Evolutionary conservation across 129 eudicot genomes (phyloP).

Genomic region (Tagetes patula): DNA sequence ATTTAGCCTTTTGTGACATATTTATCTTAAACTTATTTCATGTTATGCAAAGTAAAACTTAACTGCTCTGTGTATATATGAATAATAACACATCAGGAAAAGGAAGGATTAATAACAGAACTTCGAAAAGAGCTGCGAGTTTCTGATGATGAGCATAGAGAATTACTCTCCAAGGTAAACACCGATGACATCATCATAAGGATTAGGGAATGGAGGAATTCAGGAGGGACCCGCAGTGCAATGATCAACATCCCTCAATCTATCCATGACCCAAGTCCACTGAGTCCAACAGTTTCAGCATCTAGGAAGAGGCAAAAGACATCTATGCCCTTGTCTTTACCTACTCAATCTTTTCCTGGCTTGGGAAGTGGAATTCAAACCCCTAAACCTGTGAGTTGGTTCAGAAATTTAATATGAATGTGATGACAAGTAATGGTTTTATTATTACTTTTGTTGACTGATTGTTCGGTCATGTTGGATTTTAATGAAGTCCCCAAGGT

Average conservation of each 20-base stretch:
- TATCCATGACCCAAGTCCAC: conserved; percentile 52
- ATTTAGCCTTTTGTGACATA: not conserved
- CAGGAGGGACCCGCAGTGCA: conserved; percentile 60
- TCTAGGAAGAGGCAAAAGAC: conserved; percentile 87
- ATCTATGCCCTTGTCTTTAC: conserved; percentile 45
- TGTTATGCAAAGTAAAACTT: conserved; percentile 21
- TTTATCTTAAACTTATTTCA: not conserved
- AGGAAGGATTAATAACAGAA: conserved; percentile 95
- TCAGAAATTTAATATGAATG: conserved; percentile 7
- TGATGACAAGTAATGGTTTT: conserved; percentile 13
- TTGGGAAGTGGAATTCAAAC: conserved; percentile 60
- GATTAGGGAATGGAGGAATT: conserved; percentile 94
- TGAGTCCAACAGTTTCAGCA: conserved; percentile 76
- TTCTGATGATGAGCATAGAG: conserved; percentile 98
- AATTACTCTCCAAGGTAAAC: conserved; percentile 78
- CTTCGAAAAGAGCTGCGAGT: conserved; percentile 95
- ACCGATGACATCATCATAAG: conserved; percentile 78
- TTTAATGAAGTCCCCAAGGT: conserved; percentile 40
- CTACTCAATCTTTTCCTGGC: conserved; percentile 50
- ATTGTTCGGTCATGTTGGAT: conserved; percentile 27
- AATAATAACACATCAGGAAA: conserved; percentile 57
- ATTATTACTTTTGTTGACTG: not conserved
- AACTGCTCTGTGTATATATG: conserved; percentile 16
- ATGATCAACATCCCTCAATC: conserved; percentile 56
- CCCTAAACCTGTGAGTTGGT: conserved; percentile 55